Evolutionary conservation across 495 filamentous ascomycete genomes (phyloP).

Genomic region (Lentithecium fluviatile): DNA sequence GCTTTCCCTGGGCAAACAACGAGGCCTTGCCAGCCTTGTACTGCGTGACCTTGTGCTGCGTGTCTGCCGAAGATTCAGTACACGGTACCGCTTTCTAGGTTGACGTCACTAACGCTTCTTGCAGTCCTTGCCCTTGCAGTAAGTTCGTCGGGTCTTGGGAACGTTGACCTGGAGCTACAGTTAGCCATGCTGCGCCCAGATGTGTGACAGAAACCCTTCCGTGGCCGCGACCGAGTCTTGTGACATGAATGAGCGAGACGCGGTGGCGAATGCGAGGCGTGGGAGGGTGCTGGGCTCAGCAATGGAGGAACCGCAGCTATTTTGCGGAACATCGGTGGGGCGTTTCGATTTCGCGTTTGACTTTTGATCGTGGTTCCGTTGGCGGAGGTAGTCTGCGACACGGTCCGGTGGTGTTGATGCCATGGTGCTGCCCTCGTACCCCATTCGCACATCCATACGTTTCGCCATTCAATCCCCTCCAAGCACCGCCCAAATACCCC

Average conservation of each 20-base stretch:
- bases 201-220: background rate
- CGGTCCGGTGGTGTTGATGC: too few relatives aligned
- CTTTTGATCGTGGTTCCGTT: too few relatives aligned
- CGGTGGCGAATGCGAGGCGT: background rate
- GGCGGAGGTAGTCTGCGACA: too few relatives aligned
- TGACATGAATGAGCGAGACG: slow-evolving; percentile 7
- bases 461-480: too few relatives aligned
- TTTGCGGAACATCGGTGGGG: too few relatives aligned
- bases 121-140: slow-evolving; percentile 94
- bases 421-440: too few relatives aligned
- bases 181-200: slow-evolving; percentile 10
- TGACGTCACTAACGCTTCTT: slow-evolving; percentile 59
- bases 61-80: slow-evolving; percentile 48
- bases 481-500: too few relatives aligned
- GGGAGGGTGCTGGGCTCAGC: too few relatives aligned
- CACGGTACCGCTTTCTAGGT: background rate
- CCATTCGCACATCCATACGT: too few relatives aligned
- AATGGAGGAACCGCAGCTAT: too few relatives aligned
- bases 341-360: too few relatives aligned
- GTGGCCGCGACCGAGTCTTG: background rate
- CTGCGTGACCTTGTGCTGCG: slow-evolving; percentile 91
- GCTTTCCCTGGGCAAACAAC: slow-evolving; percentile 96
- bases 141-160: slow-evolving; percentile 87
- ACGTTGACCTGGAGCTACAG: slow-evolving; percentile 69
- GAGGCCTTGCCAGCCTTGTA: slow-evolving; percentile 95